Percentiles rank a stretch among this genome's conserved stretches.
Evolutionary conservation across 768 basidiomycete genomes (phyloP).

Genomic region (Saitozyma podzolica): DNA sequence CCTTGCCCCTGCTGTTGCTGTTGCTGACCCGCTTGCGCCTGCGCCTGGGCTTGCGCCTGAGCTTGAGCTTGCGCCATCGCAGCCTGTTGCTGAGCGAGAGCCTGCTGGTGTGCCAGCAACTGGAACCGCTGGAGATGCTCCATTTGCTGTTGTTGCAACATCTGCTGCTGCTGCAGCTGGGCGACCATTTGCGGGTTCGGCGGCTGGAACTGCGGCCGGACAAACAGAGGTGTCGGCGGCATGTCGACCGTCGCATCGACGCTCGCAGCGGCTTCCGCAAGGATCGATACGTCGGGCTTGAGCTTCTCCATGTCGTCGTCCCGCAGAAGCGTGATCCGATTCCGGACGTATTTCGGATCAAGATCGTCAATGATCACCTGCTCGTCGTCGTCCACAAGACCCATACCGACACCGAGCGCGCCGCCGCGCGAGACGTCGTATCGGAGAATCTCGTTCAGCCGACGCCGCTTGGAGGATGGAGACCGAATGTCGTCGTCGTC

Average conservation of each 20-base stretch:
- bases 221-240: slow-evolving; percentile 38
- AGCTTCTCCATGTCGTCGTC: slow-evolving; percentile 41
- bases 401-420: slow-evolving; percentile 50
- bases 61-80: slow-evolving; percentile 11
- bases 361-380: slow-evolving; percentile 54
- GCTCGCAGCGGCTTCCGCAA: slow-evolving; percentile 25
- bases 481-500: slow-evolving; percentile 20
- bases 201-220: slow-evolving; percentile 32
- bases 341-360: slow-evolving; percentile 47
- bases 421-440: slow-evolving; percentile 51
- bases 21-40: background rate
- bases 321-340: slow-evolving; percentile 36
- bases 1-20: background rate
- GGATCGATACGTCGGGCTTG: slow-evolving; percentile 29
- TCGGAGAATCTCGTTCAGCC: slow-evolving; percentile 52
- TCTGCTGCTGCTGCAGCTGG: slow-evolving; percentile 35
- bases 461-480: slow-evolving; percentile 25
- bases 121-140: slow-evolving; percentile 41
- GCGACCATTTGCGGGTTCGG: slow-evolving; percentile 22
- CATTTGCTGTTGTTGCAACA: slow-evolving; percentile 27
- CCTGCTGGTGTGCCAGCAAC: slow-evolving; percentile 22
- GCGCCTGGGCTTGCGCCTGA: slow-evolving; percentile 7
- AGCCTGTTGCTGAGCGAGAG: slow-evolving; percentile 10
- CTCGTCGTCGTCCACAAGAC: slow-evolving; percentile 45
- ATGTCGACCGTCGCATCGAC: slow-evolving; percentile 35